Evolutionary conservation across 176 grass and related monocot genomes (phyloP), one percentile per base, ranked within the genome.

Genomic region (Hordeum marinum): DNA sequence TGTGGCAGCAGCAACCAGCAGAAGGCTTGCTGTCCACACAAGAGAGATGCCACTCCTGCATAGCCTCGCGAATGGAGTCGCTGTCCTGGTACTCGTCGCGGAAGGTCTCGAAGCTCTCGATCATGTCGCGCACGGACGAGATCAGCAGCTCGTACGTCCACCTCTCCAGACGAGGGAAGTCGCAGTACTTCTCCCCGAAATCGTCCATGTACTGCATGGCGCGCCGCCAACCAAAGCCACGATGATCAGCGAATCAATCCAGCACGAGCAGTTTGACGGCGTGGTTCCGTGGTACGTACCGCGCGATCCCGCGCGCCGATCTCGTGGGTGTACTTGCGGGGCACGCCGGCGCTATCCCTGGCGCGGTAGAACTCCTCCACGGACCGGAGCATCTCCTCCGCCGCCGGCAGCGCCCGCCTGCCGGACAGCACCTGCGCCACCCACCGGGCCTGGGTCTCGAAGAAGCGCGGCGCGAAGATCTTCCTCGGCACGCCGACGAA

Each of bases 351-450:
- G 7, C 5, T 1, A 7, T 91, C 81, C 69, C n/a, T 68, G 10
- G 12, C 46, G 27, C 43, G 61, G 72, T 81, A 12, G 41, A 43
- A 64, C 45, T 87, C 76, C 7, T 87, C 48, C 3, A 35, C 72
- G 11, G 27, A 34, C 1, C 74, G 72, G 61, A 57, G 3, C 89
- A 87, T 87, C 62, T 91, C 89, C 55, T 76, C 81, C n/a, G 6
- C 4, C 27, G 81, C 1, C 52, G 76, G 89, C 24, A 88, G 48
- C 42, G 37, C 8, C 45, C 70, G 26, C 52, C 41, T 15, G 5
- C 89, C 89, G 1, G 85, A 91, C 10, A 91, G 77, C 27, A 72
- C 68, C 58, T 81, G 81, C 23, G 89, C 85, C 63, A 91, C 86
- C 89, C 89, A 91, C 24, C 75, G 72, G 46, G 63, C 88, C 75